A percentile compares a stretch with the other conserved stretches of the same genome.
These are phyloP conservation scores for Fusarium paranaense DNA, from an alignment of 2,329 filamentous ascomycete genomes.

Conservation along the genomic window DNA sequence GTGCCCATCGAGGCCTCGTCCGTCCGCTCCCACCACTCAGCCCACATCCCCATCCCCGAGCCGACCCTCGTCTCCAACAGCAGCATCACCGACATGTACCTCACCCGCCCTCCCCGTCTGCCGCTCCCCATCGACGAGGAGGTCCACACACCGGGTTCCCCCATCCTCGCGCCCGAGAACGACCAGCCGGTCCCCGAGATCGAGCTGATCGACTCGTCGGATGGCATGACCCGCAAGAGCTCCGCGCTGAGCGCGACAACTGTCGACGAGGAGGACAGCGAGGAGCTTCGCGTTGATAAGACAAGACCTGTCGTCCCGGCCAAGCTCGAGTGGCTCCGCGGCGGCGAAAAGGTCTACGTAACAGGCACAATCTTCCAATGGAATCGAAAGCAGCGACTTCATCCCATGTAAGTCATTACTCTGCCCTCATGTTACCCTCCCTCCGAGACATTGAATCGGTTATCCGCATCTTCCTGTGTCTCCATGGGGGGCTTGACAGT, in stretches of 20 bases:
- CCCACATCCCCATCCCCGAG: constrained; percentile 49
- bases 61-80: constrained; percentile 61
- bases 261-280: constrained; percentile 81
- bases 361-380: constrained; percentile 98
- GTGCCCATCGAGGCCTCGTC: constrained; percentile 61
- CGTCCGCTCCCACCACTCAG: constrained; percentile 52
- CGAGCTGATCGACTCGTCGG: constrained; percentile 63
- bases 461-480: constrained; percentile 40
- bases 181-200: constrained; percentile 63
- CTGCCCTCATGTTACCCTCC: constrained; percentile 4
- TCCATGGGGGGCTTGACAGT: constrained; percentile 38
- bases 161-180: constrained; percentile 82
- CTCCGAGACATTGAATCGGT: constrained; percentile 39
- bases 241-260: constrained; percentile 72
- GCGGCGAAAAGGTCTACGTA: constrained; percentile 92
- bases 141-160: constrained; percentile 87
- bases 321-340: constrained; percentile 84
- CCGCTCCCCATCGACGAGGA: constrained; percentile 96
- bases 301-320: constrained; percentile 85
- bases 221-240: constrained; percentile 63
- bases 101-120: constrained; percentile 83
- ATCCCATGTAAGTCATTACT: constrained; percentile 77
- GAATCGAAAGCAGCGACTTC: constrained; percentile 92
- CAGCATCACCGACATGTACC: constrained; percentile 73
- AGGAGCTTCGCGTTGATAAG: constrained; percentile 81